Evolutionary conservation across 2,329 filamentous ascomycete genomes (phyloP), one percentile per base, ranked within the genome.

Genomic region (Sporothrix humicola): DNA sequence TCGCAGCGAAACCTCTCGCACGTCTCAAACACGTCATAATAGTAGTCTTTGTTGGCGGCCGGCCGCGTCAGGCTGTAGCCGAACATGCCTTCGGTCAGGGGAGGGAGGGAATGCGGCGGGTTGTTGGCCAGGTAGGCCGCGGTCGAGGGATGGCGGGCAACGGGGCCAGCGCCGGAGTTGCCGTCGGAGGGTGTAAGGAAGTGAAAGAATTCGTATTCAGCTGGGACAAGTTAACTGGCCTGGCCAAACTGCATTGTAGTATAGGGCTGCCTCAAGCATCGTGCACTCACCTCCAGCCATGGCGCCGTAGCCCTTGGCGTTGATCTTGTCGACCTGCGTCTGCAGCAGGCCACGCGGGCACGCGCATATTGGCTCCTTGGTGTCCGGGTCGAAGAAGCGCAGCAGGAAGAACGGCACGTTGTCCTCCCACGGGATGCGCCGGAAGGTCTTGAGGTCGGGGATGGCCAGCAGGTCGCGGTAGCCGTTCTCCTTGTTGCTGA

Each of bases 141-240:
- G 0, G 93, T 92, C 0, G 92, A 90, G 44, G 91, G 89, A 9
- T 87, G 87, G 76, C 23, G 85, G 31, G 13, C 80, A 23, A 20
- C 56, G 10, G 44, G 26, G 13, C 3, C 20, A 17, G 84, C 82
- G 48, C 31, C 31, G 44, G 23, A 12, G 52, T 12, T 66, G 12
- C 20, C 79, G 26, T 82, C 78, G 20, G 84, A 79, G 10, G 94
- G 94, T 4, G 89, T 89, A 78, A 90, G 88, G 83, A 97, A 98
- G 79, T 96, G 93, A 85, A 92, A 97, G 87, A 98, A 98, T 79
- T 98, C 95, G 84, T 96, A 97, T 81, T 97, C 95, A 79, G 93
- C 94, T 97, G 79, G 58, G 7, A 59, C 58, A 63, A 23, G 44
- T 48, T 48, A 48, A 3, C 48, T 15, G 3, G 23, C 1, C 23